These are phyloP conservation scores for Skeletonema costatum DNA, from an alignment of 108 stramenopile species.

Conservation along the genomic window DNA sequence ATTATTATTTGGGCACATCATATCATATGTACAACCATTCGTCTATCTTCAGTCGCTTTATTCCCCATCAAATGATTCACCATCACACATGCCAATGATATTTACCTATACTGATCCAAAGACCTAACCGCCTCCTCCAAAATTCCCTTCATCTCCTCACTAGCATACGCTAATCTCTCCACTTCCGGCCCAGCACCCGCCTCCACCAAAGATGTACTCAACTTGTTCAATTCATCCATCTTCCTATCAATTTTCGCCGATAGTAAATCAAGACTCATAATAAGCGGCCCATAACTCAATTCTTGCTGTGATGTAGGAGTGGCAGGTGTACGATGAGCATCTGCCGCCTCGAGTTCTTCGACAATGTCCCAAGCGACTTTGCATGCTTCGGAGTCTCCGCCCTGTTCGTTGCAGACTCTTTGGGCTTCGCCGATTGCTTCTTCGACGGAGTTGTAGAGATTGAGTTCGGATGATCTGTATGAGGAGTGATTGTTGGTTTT, in stretches of 20 bases:
- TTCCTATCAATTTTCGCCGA: slow-evolving; percentile 51
- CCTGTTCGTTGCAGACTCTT: slow-evolving; percentile 40
- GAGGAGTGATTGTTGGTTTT: background rate
- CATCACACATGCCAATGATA: background rate
- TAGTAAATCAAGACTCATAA: slow-evolving; percentile 49
- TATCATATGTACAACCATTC: background rate
- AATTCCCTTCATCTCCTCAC: slow-evolving; percentile 52
- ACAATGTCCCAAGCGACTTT: slow-evolving; percentile 66
- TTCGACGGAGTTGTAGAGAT: slow-evolving; percentile 46
- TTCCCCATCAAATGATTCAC: background rate
- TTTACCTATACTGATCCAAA: slow-evolving; percentile 4
- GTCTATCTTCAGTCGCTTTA: background rate
- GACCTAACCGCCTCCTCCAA: slow-evolving; percentile 35
- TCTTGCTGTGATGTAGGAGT: slow-evolving; percentile 6
- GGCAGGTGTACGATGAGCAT: slow-evolving; percentile 32
- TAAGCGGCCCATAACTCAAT: slow-evolving; percentile 38
- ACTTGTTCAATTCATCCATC: slow-evolving; percentile 53
- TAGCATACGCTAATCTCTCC: slow-evolving; percentile 35
- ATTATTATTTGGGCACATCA: background rate
- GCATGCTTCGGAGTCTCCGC: slow-evolving; percentile 41
- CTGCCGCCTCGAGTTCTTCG: slow-evolving; percentile 67
- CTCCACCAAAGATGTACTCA: slow-evolving; percentile 45
- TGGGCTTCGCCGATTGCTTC: slow-evolving; percentile 59
- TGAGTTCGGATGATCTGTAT: background rate
- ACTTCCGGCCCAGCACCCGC: slow-evolving; percentile 47